These are phyloP conservation scores for Exophiala sp. DNA, from an alignment of 2,329 filamentous ascomycete genomes.

Conservation along the genomic window DNA sequence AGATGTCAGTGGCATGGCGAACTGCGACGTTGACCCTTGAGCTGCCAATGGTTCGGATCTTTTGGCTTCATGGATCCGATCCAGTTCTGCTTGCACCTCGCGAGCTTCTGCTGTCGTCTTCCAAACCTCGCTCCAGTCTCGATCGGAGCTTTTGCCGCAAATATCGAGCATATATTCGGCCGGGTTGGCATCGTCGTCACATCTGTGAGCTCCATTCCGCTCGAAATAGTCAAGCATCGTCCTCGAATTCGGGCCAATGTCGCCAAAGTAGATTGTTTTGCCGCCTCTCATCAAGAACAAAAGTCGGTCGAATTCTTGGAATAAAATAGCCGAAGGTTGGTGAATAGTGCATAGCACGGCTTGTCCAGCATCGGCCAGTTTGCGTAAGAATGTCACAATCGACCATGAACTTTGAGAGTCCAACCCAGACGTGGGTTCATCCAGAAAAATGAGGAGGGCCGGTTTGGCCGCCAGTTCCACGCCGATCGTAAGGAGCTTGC, in stretches of 20 bases:
- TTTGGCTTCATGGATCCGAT: constrained; percentile 49
- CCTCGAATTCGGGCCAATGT: constrained; percentile 65
- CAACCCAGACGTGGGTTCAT: constrained; percentile 57
- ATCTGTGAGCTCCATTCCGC: constrained; percentile 59
- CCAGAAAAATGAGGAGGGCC: constrained; percentile 60
- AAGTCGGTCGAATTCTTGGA: constrained; percentile 60
- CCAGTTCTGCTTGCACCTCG: constrained; percentile 53
- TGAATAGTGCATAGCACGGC: constrained; percentile 53
- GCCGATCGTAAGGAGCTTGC: constrained; percentile 76
- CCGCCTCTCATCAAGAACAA: constrained; percentile 72
- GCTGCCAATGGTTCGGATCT: constrained; percentile 41
- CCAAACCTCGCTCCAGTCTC: constrained; percentile 61
- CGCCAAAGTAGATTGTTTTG: constrained; percentile 75
- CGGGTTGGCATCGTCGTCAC: constrained; percentile 65
- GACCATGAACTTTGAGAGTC: constrained; percentile 60
- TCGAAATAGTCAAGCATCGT: constrained; percentile 70
- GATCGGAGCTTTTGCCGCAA: constrained; percentile 54
- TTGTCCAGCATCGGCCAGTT: constrained; percentile 46
- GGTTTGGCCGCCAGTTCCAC: constrained; percentile 73
- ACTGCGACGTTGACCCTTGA: constrained; percentile 51
- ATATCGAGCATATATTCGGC: constrained; percentile 52
- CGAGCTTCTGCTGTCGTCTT: constrained; percentile 50
- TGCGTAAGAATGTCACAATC: constrained; percentile 57
- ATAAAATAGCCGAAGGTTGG: constrained; percentile 50
- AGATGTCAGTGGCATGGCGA: constrained; percentile 63